Evolutionary conservation across 768 basidiomycete genomes (phyloP), one percentile per base, ranked within the genome.

Genomic region (Trametes cinnabarina): DNA sequence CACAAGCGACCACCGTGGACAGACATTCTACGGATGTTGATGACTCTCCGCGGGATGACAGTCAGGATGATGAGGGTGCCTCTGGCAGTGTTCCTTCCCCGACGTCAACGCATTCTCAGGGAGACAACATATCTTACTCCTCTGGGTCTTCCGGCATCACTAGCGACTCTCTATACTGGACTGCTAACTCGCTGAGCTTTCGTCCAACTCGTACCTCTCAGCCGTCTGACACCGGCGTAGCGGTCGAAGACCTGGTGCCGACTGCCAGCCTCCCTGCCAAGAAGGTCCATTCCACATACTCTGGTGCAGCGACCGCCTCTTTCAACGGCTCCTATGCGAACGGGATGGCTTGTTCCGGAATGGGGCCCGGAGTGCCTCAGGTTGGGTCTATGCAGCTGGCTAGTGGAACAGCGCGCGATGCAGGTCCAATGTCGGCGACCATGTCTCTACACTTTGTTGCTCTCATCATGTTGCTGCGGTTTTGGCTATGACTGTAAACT

Each of bases 211-310:
- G 35, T 17, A 20, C 15, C 15, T 2, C 32, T 11, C 48, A n/a
- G 39, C 34, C 57, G 8, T 32, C 32, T 22, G 17, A 26, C 6
- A 59, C 37, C 35, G 32, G 22, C 2, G 43, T 8, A 9, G 17
- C 55, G 22, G 49, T 34, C 19, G 48, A 55, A 30, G 41, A 41
- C 11, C 4, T 28, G 19, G 34, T 41, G 12, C 63, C 63, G 25
- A 60, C 63, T 15, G 51, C 50, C 26, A 55, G 56, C 52, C 55
- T 60, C n/a, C 63, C 63, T 25, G 3, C 55, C 11, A 51, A 58
- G 49, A 55, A 46, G 35, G 47, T 37, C 15, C 51, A 49, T 14
- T 44, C 32, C 14, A 25, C 48, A 9, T 30, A 32, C 28, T 17
- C 58, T 17, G 37, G n/a, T 26, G 46, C 28, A 11, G 15, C 37